Percentiles rank a stretch among this genome's conserved stretches.
phyloP scores from a whole-genome alignment of 257 asterid species.

The Penstemon eatonii region DNA sequence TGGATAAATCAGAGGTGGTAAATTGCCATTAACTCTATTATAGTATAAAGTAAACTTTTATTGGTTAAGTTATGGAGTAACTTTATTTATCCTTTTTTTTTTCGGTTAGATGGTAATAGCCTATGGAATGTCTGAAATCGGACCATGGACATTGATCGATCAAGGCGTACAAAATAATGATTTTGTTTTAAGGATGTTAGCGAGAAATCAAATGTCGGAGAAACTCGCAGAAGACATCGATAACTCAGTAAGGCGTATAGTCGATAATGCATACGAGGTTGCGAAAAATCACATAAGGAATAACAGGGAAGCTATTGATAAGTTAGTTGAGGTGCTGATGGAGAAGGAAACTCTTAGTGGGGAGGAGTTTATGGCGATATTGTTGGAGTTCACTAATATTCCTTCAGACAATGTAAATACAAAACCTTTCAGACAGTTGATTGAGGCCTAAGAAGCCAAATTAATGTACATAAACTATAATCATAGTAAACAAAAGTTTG shows the following conservation, averaged over 20 bases:
- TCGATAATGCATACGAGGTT: slow-evolving; percentile 50
- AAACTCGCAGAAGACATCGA: slow-evolving; percentile 31
- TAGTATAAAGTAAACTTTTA: too few relatives aligned
- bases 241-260: slow-evolving; percentile 46
- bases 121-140: slow-evolving; percentile 43
- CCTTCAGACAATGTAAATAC: slow-evolving; percentile 35
- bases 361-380: slow-evolving; percentile 57
- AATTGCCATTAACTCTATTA: too few relatives aligned
- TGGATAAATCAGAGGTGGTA: too few relatives aligned
- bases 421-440: slow-evolving; percentile 41
- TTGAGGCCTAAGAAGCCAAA: slow-evolving; percentile 37
- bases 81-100: background rate
- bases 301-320: slow-evolving; percentile 66
- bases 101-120: slow-evolving; percentile 43
- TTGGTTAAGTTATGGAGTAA: too few relatives aligned
- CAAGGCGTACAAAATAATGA: slow-evolving; percentile 57
- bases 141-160: slow-evolving; percentile 58
- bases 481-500: too few relatives aligned
- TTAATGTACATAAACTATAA: slow-evolving; percentile 21
- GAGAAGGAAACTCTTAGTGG: slow-evolving; percentile 70
- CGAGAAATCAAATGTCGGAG: slow-evolving; percentile 69
- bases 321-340: slow-evolving; percentile 53
- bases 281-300: slow-evolving; percentile 48
- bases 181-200: slow-evolving; percentile 61
- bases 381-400: slow-evolving; percentile 44